Conservation (phyloP, 192 early-diverging fungal species). For the Paraglomus brasilianum region DNA sequence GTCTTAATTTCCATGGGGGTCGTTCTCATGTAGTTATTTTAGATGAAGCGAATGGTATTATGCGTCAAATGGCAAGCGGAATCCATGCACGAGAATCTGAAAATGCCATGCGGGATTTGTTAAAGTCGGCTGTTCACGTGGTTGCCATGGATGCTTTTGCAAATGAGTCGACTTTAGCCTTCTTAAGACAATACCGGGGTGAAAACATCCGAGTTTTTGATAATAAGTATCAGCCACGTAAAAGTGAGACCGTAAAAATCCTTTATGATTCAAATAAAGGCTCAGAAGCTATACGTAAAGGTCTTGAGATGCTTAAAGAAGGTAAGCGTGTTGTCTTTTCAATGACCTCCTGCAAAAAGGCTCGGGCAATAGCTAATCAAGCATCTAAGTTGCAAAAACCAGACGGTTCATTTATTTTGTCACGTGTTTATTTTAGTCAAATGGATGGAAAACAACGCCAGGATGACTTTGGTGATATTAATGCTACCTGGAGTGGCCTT, state of each 20-base stretch:
- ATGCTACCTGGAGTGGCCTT: conserved; percentile 26
- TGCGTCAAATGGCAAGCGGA: conserved; percentile 1
- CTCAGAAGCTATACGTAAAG: conserved; percentile 12
- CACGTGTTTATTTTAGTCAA: conserved; percentile 27
- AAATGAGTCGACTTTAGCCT: conserved; percentile 1
- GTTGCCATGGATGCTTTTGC: conserved; percentile 1
- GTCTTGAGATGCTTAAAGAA: conserved; percentile 24
- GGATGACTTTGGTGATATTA: conserved; percentile 21
- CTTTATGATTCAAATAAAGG: conserved; percentile 29
- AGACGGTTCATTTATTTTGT: conserved; percentile 12
- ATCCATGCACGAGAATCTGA: conserved; percentile 20
- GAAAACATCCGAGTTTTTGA: conserved; percentile 7
- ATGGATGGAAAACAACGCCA: conserved; percentile 22
- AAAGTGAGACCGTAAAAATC: conserved; percentile 13
- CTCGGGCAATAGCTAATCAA: conserved; percentile 5
- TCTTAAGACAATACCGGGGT: conserved; percentile 15
- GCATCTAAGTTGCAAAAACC: conserved; percentile 13
- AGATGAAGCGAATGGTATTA: background rate
- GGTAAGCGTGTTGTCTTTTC: conserved; percentile 14
- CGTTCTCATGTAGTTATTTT: conserved; percentile 15
- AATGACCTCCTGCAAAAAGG: conserved; percentile 23
- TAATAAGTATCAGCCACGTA: conserved; percentile 17
- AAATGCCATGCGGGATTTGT: conserved; percentile 12
- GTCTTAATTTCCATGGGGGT: background rate
- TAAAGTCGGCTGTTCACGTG: conserved; percentile 7